Base-by-base conservation (phyloP, 2,329 filamentous ascomycete genomes). In the Exophiala sp. region DNA sequence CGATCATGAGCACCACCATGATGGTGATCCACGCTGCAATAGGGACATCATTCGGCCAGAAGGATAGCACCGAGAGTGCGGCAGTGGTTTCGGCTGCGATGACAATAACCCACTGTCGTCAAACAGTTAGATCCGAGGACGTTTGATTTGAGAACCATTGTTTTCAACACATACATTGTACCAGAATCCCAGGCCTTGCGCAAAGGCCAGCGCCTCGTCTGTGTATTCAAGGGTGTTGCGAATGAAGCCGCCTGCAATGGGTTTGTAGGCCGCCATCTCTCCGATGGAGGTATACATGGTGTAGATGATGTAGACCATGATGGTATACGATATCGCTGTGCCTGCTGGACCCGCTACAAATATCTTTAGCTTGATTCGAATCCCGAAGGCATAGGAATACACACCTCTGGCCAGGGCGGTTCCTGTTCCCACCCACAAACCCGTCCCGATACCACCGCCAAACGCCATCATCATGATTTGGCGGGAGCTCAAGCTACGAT, bases 1-100 rank as follows among this genome's bases (percentile, higher is more conserved):
- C n/a, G 68, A 63, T 72, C 75, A 58, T 39, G 9, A 55, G 39
- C 7, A 47, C 52, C 38, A 32, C 42, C 40, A 49, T 55, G 45
- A 78, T 75, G 5, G 69, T 69, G 42, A 78, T 73, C 70, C 71
- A 76, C 1, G 66, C 74, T 1, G 74, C 73, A 1, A 69, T 69
- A 0, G 75, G 74, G 1, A 77, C 69, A 8, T 65, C 66, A 34
- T 66, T 59, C 1, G 72, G 77, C 75, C 75, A 77, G 63, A 73
- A 78, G 3, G 59, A 57, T 11, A 78, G 65, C 2, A 77, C 67
- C 0, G 73, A 75, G 14, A 69, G 68, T 24, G 73, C 69, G 38
- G 70, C 73, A 47, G 71, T 66, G 0, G 74, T 65, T 48, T 75
- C 72, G 55, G 72, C 76, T 49, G 75, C 74, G 52, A 78, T 71